phyloP scores from a whole-genome alignment of 805 yeast genomes.

The Priceomyces castillae region DNA sequence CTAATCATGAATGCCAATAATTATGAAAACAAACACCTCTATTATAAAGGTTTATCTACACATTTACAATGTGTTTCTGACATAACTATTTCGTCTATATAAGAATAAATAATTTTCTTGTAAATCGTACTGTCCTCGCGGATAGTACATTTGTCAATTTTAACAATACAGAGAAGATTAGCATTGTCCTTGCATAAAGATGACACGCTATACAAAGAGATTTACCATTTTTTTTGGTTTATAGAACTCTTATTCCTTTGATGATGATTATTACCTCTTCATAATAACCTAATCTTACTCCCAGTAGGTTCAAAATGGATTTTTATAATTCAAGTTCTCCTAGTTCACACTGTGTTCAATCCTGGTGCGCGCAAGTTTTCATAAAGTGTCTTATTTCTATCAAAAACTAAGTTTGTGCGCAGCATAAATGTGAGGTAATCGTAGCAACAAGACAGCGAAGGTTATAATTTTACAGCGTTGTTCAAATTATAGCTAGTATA shows the following conservation, averaged over 20 bases:
- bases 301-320: too few relatives aligned
- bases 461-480: neutral
- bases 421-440: neutral
- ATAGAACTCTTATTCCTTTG: neutral
- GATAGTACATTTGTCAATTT: constrained; percentile 87
- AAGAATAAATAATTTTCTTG: neutral
- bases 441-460: neutral
- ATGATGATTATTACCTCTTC: neutral
- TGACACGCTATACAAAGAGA: constrained; percentile 99
- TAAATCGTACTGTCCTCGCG: constrained; percentile 41
- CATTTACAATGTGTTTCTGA: too few relatives aligned
- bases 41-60: too few relatives aligned
- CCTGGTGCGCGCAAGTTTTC: constrained; percentile 2
- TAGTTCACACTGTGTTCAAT: constrained; percentile 2
- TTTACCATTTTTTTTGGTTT: constrained; percentile 73
- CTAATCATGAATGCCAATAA: too few relatives aligned
- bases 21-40: too few relatives aligned
- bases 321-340: too few relatives aligned
- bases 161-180: constrained; percentile 99
- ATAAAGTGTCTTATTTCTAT: too few relatives aligned
- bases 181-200: constrained; percentile 99
- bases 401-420: constrained; percentile 1
- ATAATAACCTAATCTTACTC: too few relatives aligned
- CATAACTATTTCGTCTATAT: too few relatives aligned
- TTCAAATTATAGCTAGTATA: too few relatives aligned